Conservation (phyloP, 2,329 filamentous ascomycete species). For the Pseudocercospora vitis region DNA sequence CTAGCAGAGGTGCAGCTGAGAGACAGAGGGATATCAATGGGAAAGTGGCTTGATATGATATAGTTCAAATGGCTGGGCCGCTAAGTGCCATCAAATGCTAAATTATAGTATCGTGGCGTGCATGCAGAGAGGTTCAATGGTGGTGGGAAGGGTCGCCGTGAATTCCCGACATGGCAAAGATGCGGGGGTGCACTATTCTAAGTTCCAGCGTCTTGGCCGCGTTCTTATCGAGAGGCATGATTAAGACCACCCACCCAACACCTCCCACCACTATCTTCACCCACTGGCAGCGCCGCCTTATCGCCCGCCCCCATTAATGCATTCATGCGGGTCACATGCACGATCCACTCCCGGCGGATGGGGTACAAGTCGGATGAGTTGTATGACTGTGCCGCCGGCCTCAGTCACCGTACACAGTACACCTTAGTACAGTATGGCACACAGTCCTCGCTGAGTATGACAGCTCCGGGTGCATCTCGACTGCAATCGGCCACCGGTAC, state of each 20-base stretch:
- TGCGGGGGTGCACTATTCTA: too few relatives aligned
- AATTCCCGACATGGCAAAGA: too few relatives aligned
- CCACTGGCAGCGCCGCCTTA: background rate
- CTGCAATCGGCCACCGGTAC: background rate
- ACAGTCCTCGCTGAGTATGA: too few relatives aligned
- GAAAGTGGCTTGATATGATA: slow-evolving; percentile 8
- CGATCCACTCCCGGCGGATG: background rate
- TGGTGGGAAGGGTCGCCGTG: too few relatives aligned
- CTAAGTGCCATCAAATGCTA: too few relatives aligned
- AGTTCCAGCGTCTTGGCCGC: too few relatives aligned
- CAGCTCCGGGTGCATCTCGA: background rate
- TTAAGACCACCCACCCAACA: background rate
- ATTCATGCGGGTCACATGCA: background rate
- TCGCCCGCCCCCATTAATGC: background rate
- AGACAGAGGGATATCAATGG: slow-evolving; percentile 30
- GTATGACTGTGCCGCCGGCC: background rate
- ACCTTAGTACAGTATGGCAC: too few relatives aligned
- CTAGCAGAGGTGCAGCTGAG: slow-evolving; percentile 29
- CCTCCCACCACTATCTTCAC: slow-evolving; percentile 1
- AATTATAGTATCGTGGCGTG: too few relatives aligned
- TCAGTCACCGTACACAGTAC: background rate
- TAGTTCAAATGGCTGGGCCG: too few relatives aligned
- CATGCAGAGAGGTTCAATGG: too few relatives aligned
- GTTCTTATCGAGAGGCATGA: background rate
- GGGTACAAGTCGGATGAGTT: background rate